Percentiles rank a stretch among this genome's conserved stretches.
phyloP scores from a whole-genome alignment of 2,329 filamentous ascomycete species.

The Amauroascus verrucosus region DNA sequence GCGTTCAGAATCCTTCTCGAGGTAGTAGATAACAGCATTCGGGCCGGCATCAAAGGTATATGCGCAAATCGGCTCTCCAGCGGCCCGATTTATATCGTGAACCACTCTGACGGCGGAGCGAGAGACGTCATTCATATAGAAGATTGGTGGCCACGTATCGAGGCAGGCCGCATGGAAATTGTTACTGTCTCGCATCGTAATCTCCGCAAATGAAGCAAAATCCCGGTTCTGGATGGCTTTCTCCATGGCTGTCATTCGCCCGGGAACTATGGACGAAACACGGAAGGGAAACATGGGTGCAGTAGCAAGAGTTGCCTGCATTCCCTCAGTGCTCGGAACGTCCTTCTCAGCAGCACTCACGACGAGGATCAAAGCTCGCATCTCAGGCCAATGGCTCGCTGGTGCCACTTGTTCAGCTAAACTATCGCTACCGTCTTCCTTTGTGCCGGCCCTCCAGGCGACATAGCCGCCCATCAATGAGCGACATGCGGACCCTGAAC shows the following conservation, averaged over 20 bases:
- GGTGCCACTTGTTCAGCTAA: constrained; percentile 80
- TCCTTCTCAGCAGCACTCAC: constrained; percentile 92
- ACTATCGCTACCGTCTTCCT: constrained; percentile 73
- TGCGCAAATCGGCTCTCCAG: constrained; percentile 70
- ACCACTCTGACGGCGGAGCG: constrained; percentile 78
- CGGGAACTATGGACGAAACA: constrained; percentile 65
- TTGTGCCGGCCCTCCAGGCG: constrained; percentile 74
- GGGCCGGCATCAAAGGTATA: constrained; percentile 98
- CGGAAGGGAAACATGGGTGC: constrained; percentile 76
- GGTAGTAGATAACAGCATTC: constrained; percentile 93
- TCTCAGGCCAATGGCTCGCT: constrained; percentile 84
- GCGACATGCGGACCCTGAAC: constrained; percentile 87
- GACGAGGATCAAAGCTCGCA: constrained; percentile 86
- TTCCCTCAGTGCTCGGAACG: constrained; percentile 81
- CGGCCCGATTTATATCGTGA: constrained; percentile 73
- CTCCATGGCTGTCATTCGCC: constrained; percentile 76
- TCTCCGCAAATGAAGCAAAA: constrained; percentile 74
- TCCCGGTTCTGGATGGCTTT: constrained; percentile 65
- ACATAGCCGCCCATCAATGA: constrained; percentile 93
- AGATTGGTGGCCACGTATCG: constrained; percentile 94
- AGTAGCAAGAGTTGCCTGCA: constrained; percentile 93
- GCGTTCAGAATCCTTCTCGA: constrained; percentile 61
- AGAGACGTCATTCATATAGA: constrained; percentile 94
- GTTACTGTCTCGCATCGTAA: constrained; percentile 96
- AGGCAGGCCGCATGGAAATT: constrained; percentile 91